Evolutionary conservation across 2,329 filamentous ascomycete genomes (phyloP).

Genomic region (Nannizziopsis barbatae): DNA sequence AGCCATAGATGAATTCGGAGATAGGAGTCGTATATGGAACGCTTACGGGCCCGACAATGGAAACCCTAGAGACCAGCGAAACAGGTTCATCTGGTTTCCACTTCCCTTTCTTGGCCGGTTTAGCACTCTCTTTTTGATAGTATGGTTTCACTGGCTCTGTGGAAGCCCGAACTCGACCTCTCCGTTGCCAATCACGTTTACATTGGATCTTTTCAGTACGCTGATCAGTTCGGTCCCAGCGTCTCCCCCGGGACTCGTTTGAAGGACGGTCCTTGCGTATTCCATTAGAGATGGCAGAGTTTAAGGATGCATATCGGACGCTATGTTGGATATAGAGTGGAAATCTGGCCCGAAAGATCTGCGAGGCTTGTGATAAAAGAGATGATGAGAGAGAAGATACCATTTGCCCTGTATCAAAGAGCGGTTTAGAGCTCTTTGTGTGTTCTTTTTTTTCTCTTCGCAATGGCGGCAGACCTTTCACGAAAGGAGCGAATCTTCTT

Average conservation of each 20-base stretch:
- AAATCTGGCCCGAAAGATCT: neutral
- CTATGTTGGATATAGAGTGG: neutral
- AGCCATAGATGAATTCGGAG: conserved; percentile 84
- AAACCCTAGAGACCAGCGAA: conserved; percentile 7
- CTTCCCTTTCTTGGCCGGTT: neutral
- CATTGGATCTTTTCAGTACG: neutral
- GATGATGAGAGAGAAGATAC: neutral
- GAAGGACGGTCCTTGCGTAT: conserved; percentile 38
- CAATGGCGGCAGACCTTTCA: no score
- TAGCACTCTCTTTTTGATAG: neutral
- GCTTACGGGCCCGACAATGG: conserved; percentile 27
- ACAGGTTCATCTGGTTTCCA: neutral
- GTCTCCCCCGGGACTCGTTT: neutral
- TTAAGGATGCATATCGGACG: conserved; percentile 45
- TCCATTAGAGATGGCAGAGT: conserved; percentile 58
- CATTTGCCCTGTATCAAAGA: neutral
- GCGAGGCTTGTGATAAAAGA: neutral
- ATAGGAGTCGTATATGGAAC: conserved; percentile 70
- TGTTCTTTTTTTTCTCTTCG: no score
- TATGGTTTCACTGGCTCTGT: neutral
- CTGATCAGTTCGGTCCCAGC: neutral
- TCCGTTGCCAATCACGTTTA: neutral
- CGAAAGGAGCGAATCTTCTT: no score
- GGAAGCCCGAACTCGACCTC: neutral
- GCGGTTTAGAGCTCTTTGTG: no score